These are phyloP conservation scores for Stagonosporopsis rhizophila DNA, from an alignment of 2,329 filamentous ascomycete species.

Conservation along the genomic window DNA sequence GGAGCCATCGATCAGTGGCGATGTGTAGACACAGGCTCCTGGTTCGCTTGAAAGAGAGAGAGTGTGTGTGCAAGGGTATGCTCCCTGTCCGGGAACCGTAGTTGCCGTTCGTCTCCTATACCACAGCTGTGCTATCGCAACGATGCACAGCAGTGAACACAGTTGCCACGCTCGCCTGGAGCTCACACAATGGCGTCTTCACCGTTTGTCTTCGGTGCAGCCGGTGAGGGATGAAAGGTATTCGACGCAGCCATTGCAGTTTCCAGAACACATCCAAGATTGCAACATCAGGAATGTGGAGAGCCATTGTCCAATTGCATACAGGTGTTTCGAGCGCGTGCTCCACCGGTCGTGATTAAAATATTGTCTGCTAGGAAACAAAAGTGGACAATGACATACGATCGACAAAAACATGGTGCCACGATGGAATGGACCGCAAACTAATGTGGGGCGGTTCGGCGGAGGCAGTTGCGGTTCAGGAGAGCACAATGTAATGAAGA, in stretches of 20 bases:
- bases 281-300: not conserved
- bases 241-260: not conserved
- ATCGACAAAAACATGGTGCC: conserved; percentile 16
- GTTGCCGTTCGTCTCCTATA: not conserved
- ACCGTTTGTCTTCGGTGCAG: not conserved
- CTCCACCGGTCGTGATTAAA: not conserved
- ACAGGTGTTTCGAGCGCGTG: not conserved
- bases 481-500: conserved; percentile 5
- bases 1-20: not conserved
- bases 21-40: not conserved
- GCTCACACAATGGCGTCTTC: not conserved
- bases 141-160: not conserved
- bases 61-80: too few relatives aligned
- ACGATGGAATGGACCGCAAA: conserved; percentile 2
- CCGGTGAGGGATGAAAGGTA: not conserved
- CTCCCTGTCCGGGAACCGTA: not conserved
- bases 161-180: not conserved
- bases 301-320: not conserved
- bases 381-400: conserved; percentile 17
- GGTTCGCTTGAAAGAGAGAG: not conserved
- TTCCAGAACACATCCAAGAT: not conserved
- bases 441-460: conserved; percentile 9
- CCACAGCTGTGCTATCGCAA: not conserved
- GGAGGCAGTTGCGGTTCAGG: conserved; percentile 12
- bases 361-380: conserved; percentile 1